These are phyloP conservation scores for Colletotrichum shisoi DNA, from an alignment of 2,329 filamentous ascomycete species.

Conservation along the genomic window DNA sequence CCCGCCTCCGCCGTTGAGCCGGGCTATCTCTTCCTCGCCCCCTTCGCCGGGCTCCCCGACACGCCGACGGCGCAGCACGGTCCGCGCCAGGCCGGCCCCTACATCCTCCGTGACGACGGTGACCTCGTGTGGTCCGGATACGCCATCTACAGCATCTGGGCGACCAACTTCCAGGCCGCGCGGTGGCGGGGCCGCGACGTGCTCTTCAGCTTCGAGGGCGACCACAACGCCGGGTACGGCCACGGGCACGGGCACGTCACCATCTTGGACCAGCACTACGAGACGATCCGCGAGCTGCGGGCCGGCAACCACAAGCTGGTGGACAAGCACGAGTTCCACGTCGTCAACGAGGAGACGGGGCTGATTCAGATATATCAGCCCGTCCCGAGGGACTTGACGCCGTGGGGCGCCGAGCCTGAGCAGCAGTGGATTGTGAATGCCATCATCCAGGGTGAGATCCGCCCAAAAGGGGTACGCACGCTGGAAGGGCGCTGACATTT, in stretches of 20 bases:
- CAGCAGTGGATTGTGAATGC: conserved; percentile 66
- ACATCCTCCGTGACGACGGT: conserved; percentile 63
- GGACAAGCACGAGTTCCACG: conserved; percentile 26
- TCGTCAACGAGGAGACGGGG: conserved; percentile 61
- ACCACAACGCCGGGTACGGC: conserved; percentile 60
- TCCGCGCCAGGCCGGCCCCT: conserved; percentile 61
- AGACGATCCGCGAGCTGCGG: background rate
- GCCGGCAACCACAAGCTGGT: background rate
- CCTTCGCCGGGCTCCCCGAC: conserved; percentile 50
- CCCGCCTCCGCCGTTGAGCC: conserved; percentile 51
- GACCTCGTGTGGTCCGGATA: conserved; percentile 67
- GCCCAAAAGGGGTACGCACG: background rate
- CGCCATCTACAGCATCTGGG: conserved; percentile 60
- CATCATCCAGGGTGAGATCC: conserved; percentile 58
- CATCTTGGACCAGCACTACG: background rate
- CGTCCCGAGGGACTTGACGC: conserved; percentile 54
- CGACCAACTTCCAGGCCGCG: conserved; percentile 61
- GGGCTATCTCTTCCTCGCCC: conserved; percentile 56
- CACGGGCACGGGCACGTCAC: conserved; percentile 58
- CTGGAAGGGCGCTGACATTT: background rate
- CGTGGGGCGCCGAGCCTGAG: conserved; percentile 56
- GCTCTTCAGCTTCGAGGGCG: conserved; percentile 63
- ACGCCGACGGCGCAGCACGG: conserved; percentile 50
- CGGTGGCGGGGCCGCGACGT: conserved; percentile 61
- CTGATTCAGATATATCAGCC: conserved; percentile 64